phyloP scores from a whole-genome alignment of 2,329 filamentous ascomycete species.

The Arachnomyces sp. region DNA sequence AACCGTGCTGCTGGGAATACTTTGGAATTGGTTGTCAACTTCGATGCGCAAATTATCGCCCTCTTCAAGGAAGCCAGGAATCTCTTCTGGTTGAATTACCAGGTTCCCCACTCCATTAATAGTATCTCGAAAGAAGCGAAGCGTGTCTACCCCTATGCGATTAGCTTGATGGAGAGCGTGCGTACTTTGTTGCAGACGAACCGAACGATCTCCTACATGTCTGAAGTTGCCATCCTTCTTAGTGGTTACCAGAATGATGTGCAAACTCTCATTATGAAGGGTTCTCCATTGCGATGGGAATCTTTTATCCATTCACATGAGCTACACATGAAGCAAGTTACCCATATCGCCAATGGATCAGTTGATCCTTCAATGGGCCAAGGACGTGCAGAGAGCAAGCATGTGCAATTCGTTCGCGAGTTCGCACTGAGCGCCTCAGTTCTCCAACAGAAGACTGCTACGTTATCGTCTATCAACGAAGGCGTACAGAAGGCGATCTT shows the following conservation, averaged over 20 bases:
- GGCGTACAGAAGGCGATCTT: conserved; percentile 71
- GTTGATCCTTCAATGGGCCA: conserved; percentile 49
- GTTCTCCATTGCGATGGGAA: conserved; percentile 88
- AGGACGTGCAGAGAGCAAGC: conserved; percentile 70
- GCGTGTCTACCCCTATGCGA: conserved; percentile 92
- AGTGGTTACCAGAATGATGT: conserved; percentile 90
- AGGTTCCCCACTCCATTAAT: conserved; percentile 86
- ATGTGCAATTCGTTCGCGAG: conserved; percentile 92
- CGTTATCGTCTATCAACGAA: conserved; percentile 69
- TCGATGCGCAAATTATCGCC: conserved; percentile 92
- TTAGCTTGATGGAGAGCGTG: conserved; percentile 98
- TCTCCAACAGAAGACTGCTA: conserved; percentile 77
- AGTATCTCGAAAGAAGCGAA: conserved; percentile 99
- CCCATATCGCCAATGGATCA: conserved; percentile 47
- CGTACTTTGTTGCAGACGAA: conserved; percentile 83
- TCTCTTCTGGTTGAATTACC: conserved; percentile 86
- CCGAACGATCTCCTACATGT: conserved; percentile 74
- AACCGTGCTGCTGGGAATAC: conserved; percentile 85
- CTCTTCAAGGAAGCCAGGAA: conserved; percentile 98
- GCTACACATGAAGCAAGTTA: conserved; percentile 63
- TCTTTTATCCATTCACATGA: conserved; percentile 97
- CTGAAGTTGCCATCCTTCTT: conserved; percentile 75
- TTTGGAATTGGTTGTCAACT: conserved; percentile 86
- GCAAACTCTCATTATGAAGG: conserved; percentile 72
- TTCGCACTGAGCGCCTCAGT: conserved; percentile 81